These are phyloP conservation scores for Pholiota conissans DNA, from an alignment of 768 basidiomycete species.

Conservation along the genomic window DNA sequence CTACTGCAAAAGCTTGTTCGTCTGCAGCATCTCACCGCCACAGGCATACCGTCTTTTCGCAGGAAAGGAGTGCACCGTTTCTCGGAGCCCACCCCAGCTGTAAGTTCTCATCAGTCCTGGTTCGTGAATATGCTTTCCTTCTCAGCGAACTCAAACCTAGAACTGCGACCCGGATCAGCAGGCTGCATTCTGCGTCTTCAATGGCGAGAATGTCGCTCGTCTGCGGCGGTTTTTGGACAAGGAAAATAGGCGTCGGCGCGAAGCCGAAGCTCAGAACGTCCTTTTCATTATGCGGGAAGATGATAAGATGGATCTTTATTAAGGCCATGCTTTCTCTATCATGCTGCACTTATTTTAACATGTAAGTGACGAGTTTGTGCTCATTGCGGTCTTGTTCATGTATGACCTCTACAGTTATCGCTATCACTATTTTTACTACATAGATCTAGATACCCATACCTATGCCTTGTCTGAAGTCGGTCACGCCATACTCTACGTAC, in stretches of 20 bases:
- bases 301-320: slow-evolving; percentile 65
- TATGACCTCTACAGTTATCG: neutral
- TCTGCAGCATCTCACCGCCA: slow-evolving; percentile 76
- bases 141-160: slow-evolving; percentile 37
- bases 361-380: neutral
- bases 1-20: slow-evolving; percentile 58
- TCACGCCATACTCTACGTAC: neutral
- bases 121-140: slow-evolving; percentile 12
- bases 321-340: slow-evolving; percentile 13
- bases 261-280: slow-evolving; percentile 60
- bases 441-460: neutral
- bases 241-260: slow-evolving; percentile 56
- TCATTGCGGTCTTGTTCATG: neutral
- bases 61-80: slow-evolving; percentile 72
- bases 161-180: slow-evolving; percentile 65
- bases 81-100: slow-evolving; percentile 68
- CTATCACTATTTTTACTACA: neutral
- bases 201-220: slow-evolving; percentile 59
- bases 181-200: slow-evolving; percentile 79
- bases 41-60: slow-evolving; percentile 75
- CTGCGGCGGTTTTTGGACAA: slow-evolving; percentile 73
- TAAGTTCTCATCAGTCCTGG: slow-evolving; percentile 40
- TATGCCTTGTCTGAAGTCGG: neutral
- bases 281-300: slow-evolving; percentile 61
- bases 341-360: slow-evolving; percentile 5